Conservation (phyloP, 805 yeast species). For the Candida adriatica region DNA sequence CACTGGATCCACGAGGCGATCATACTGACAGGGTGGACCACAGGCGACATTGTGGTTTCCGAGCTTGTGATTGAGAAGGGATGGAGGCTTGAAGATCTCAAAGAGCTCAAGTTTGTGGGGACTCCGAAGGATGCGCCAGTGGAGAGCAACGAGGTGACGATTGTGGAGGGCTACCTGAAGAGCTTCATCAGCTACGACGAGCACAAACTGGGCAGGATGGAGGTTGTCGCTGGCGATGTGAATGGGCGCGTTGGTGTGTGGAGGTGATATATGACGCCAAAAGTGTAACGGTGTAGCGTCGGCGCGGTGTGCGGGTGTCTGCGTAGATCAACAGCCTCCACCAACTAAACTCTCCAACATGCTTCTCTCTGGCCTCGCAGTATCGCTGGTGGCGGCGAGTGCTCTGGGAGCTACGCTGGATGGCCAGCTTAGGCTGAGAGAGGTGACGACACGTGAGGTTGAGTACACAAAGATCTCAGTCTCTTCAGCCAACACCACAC, state of each 20-base stretch:
- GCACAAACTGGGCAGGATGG: constrained; percentile 30
- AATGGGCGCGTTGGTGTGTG: constrained; percentile 45
- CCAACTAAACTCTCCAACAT: too few relatives aligned
- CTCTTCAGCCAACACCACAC: constrained; percentile 4
- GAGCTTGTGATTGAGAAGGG: constrained; percentile 22
- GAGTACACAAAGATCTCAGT: constrained; percentile 13
- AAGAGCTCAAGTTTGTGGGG: constrained; percentile 20
- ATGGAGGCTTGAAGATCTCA: constrained; percentile 23
- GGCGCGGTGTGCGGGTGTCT: constrained; percentile 1
- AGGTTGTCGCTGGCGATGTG: constrained; percentile 47
- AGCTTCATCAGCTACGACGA: constrained; percentile 29
- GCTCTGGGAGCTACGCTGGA: not conserved
- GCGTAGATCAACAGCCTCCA: too few relatives aligned
- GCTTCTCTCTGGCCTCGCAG: constrained; percentile 1
- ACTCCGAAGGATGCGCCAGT: constrained; percentile 10
- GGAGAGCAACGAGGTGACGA: constrained; percentile 21
- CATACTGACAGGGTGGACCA: constrained; percentile 30
- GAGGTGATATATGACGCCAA: too few relatives aligned
- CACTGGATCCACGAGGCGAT: constrained; percentile 33
- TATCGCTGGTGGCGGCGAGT: too few relatives aligned
- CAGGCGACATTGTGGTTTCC: constrained; percentile 26
- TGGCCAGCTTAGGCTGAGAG: constrained; percentile 13
- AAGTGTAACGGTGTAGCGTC: too few relatives aligned
- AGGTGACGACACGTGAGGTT: constrained; percentile 11
- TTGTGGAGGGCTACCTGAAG: constrained; percentile 29